Conservation (phyloP, 1,139 yeast genomes). For the Saccharomycopsis phalli region DNA sequence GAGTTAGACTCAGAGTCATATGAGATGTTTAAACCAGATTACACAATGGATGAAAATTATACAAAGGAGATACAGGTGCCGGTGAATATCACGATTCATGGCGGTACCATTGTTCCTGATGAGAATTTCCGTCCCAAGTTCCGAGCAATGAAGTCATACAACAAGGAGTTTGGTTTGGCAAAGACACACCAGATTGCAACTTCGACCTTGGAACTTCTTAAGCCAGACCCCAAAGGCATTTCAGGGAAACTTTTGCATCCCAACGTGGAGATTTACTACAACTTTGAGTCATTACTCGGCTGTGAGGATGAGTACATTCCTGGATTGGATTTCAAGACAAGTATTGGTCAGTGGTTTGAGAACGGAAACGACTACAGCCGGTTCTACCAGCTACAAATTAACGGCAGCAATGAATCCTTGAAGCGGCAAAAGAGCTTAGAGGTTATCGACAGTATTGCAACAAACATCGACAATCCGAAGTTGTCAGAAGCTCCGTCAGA, state of each 20-base stretch:
- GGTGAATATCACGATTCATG: conserved; percentile 19
- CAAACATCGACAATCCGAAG: conserved; percentile 13
- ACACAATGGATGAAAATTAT: background rate
- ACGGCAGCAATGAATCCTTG: conserved; percentile 11
- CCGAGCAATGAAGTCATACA: conserved; percentile 7
- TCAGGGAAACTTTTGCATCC: conserved; percentile 16
- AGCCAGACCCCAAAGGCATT: conserved; percentile 14
- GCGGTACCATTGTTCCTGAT: conserved; percentile 21
- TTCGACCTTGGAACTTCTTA: conserved; percentile 15
- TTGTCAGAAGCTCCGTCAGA: conserved; percentile 17
- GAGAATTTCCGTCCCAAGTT: conserved; percentile 17
- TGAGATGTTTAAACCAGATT: background rate
- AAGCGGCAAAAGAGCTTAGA: conserved; percentile 10
- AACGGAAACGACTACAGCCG: conserved; percentile 13
- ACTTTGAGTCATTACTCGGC: conserved; percentile 28
- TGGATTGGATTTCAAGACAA: conserved; percentile 40
- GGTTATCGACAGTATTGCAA: conserved; percentile 15
- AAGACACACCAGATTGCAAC: conserved; percentile 20
- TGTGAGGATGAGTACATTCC: conserved; percentile 70
- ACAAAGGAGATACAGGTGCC: conserved; percentile 6
- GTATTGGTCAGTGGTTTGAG: conserved; percentile 19
- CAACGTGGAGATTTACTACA: conserved; percentile 18
- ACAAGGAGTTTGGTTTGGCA: conserved; percentile 17
- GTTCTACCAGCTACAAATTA: conserved; percentile 14
- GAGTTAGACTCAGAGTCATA: background rate